Percentiles rank a stretch among this genome's conserved stretches.
Conservation (phyloP, 2,329 filamentous ascomycete genomes). For the Ceratocystis alfenasii region DNA sequence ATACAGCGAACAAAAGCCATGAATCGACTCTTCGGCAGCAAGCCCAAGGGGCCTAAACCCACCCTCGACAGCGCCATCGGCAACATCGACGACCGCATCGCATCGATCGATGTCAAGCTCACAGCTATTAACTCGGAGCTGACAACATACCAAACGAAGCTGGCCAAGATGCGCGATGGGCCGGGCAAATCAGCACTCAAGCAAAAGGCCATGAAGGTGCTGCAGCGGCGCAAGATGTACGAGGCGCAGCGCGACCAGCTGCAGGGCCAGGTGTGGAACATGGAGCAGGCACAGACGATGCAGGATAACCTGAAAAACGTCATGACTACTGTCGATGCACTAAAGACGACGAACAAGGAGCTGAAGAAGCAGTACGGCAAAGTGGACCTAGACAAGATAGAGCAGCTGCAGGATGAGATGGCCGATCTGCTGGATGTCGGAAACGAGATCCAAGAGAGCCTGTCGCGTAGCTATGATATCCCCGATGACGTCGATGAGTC, state of each 20-base stretch:
- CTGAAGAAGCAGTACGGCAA: conserved; percentile 91
- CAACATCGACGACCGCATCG: conserved; percentile 74
- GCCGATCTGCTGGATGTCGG: conserved; percentile 93
- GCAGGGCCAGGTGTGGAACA: conserved; percentile 92
- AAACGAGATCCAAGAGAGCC: conserved; percentile 94
- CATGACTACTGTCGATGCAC: conserved; percentile 94
- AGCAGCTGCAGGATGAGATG: conserved; percentile 97
- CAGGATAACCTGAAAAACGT: conserved; percentile 97
- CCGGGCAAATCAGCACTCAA: conserved; percentile 87
- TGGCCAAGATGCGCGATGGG: conserved; percentile 87
- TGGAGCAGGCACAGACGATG: conserved; percentile 98
- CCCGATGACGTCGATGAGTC: conserved; percentile 96
- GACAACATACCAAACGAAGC: conserved; percentile 71
- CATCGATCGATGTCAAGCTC: conserved; percentile 86
- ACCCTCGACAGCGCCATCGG: conserved; percentile 71
- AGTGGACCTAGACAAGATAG: conserved; percentile 94
- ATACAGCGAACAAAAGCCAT: conserved; percentile 39
- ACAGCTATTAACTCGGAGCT: conserved; percentile 86
- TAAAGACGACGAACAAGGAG: conserved; percentile 93
- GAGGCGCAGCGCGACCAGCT: conserved; percentile 89
- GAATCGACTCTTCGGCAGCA: conserved; percentile 92
- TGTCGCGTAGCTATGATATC: conserved; percentile 81
- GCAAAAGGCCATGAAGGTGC: conserved; percentile 85
- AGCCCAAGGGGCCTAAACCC: conserved; percentile 77
- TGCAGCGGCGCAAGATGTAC: conserved; percentile 88